These are phyloP conservation scores for Cryphonectria nitschkei DNA, from an alignment of 2,329 filamentous ascomycete genomes.

Conservation along the genomic window DNA sequence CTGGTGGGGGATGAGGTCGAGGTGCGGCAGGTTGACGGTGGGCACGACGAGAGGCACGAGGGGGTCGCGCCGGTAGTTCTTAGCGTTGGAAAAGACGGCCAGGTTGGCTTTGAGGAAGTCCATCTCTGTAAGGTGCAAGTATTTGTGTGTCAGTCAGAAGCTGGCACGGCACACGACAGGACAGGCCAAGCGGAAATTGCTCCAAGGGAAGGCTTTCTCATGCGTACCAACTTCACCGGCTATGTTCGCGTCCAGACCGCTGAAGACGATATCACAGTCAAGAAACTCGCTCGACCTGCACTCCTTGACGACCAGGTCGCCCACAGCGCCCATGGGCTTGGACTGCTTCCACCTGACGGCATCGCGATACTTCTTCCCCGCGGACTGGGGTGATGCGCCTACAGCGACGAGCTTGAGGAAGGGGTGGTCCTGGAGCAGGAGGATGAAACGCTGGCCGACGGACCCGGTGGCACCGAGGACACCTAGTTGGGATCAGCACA, in stretches of 20 bases:
- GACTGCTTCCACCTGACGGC: conserved; percentile 95
- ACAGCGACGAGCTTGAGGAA: conserved; percentile 85
- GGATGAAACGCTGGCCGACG: conserved; percentile 93
- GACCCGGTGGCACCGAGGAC: conserved; percentile 92
- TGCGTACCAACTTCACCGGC: conserved; percentile 83
- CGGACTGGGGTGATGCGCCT: conserved; percentile 85
- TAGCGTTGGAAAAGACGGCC: conserved; percentile 95
- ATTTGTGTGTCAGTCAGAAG: conserved; percentile 22
- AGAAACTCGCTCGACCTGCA: conserved; percentile 81
- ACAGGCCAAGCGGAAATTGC: background rate
- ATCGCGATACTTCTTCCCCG: conserved; percentile 93
- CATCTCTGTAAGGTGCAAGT: conserved; percentile 64
- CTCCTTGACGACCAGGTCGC: conserved; percentile 80
- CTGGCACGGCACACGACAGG: background rate
- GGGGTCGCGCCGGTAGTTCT: conserved; percentile 92
- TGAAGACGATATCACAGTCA: conserved; percentile 93
- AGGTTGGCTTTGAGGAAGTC: conserved; percentile 88
- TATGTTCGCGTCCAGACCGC: conserved; percentile 88
- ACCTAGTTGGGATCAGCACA: conserved; percentile 44
- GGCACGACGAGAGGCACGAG: conserved; percentile 92
- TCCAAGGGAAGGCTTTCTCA: background rate
- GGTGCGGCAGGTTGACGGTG: conserved; percentile 87
- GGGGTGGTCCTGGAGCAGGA: conserved; percentile 86
- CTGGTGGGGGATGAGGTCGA: conserved; percentile 89
- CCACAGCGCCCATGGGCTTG: conserved; percentile 77